Conservation (phyloP, 2,329 filamentous ascomycete genomes). For the Exophiala bonariae region DNA sequence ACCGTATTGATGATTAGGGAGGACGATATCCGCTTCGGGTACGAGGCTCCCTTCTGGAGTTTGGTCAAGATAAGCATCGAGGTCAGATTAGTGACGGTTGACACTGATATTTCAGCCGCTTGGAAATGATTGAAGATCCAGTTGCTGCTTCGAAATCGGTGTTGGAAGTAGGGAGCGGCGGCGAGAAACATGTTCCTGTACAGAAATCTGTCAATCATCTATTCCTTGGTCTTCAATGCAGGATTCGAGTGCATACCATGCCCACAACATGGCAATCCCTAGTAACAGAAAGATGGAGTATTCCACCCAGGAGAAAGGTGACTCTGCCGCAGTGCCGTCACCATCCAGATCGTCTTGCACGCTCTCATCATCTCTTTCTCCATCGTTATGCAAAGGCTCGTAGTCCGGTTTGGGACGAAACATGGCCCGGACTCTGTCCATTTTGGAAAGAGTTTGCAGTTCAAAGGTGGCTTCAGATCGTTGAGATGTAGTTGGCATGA, state of each 20-base stretch:
- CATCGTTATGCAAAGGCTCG: constrained; percentile 28
- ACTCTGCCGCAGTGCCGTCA: constrained; percentile 5
- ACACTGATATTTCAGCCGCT: constrained; percentile 82
- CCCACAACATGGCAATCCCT: constrained; percentile 94
- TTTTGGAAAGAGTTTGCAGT: constrained; percentile 26
- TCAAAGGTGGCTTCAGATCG: constrained; percentile 18
- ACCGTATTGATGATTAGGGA: constrained; percentile 75
- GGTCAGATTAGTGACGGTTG: constrained; percentile 76
- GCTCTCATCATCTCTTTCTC: constrained; percentile 19
- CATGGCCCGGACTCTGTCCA: constrained; percentile 38
- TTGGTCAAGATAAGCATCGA: constrained; percentile 76
- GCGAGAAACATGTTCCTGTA: constrained; percentile 96
- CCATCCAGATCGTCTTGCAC: constrained; percentile 13
- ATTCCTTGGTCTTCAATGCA: no score
- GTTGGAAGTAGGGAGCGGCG: constrained; percentile 88
- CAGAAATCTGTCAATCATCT: constrained; percentile 5
- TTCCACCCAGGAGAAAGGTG: constrained; percentile 77
- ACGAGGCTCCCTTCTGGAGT: constrained; percentile 79
- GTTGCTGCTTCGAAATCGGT: constrained; percentile 69
- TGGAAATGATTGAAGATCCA: constrained; percentile 83
- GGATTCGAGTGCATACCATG: constrained; percentile 68
- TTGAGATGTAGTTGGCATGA: constrained; percentile 7
- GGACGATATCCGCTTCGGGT: constrained; percentile 79
- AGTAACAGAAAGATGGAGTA: constrained; percentile 83
- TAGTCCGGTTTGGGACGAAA: constrained; percentile 34